Conservation (phyloP, 2,329 filamentous ascomycete species). For the Chaetomiaceae sp. region DNA sequence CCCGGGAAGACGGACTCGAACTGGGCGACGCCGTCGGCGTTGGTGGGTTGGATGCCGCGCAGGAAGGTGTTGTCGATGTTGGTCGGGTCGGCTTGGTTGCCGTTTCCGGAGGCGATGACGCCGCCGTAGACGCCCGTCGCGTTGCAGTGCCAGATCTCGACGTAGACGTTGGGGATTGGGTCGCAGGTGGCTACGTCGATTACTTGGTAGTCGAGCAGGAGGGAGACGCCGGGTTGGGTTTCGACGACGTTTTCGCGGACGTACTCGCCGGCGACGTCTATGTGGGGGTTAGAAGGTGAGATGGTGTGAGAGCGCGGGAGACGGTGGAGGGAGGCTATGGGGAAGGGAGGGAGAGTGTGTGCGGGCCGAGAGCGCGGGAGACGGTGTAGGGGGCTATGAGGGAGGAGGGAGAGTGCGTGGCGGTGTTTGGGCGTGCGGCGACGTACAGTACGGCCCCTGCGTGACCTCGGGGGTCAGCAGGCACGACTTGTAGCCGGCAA, state of each 20-base stretch:
- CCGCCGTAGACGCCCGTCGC: slow-evolving; percentile 46
- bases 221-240: slow-evolving; percentile 38
- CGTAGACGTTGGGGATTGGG: slow-evolving; percentile 37
- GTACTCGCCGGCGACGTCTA: slow-evolving; percentile 41
- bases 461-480: slow-evolving; percentile 49
- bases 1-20: slow-evolving; percentile 42
- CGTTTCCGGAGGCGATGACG: slow-evolving; percentile 40
- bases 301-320: too few species aligned
- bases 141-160: slow-evolving; percentile 47
- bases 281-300: background rate
- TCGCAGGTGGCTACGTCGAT: slow-evolving; percentile 46
- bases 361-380: too few species aligned
- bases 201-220: slow-evolving; percentile 45
- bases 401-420: too few species aligned
- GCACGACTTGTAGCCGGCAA: slow-evolving; percentile 41
- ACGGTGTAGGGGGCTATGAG: too few species aligned
- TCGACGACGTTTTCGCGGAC: slow-evolving; percentile 42
- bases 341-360: background rate
- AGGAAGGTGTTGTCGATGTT: slow-evolving; percentile 39
- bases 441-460: slow-evolving; percentile 48
- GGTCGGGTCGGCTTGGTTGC: slow-evolving; percentile 32
- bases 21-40: slow-evolving; percentile 38
- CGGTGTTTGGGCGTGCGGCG: too few species aligned
- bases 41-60: slow-evolving; percentile 39
- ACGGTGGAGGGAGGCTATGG: background rate